Evolutionary conservation across 2,329 filamentous ascomycete species (phyloP), one percentile per base, ranked within the genome.

Genomic region (Fusarium luffae): DNA sequence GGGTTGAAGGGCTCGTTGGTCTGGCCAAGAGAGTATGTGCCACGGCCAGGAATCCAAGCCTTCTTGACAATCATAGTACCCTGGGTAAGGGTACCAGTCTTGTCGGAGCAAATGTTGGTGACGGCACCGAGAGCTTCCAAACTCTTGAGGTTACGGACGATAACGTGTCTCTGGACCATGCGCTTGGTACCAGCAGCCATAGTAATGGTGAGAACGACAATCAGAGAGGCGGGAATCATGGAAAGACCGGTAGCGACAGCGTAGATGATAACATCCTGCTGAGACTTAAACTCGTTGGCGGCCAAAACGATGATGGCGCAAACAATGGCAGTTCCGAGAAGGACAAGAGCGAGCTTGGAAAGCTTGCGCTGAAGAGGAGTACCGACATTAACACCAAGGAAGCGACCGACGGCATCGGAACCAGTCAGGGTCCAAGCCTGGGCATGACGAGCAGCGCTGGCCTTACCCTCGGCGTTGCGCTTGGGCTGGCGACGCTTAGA

Each of bases 251-350:
- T 82, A 5, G 80, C 82, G 12, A 84, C 81, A 13, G 80, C 82
- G 65, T 83, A 84, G 47, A 84, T 90, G 70, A 91, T 88, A 60
- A 91, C 88, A 66, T 90, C 88, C 19, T 82, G 82, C 34, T 83
- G 78, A 41, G 79, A 76, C 16, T 80, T 80, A 77, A 88, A 89
- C 1, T 84, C 70, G 77, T 91, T 92, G 54, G 90, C 87, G 3
- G 82, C 90, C 48, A 92, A 83, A n/a, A 92, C 90, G 68, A 93
- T 88, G 66, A 93, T 86, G 21, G 90, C 90, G 63, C 90, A 90
- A 5, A 92, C 73, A 10, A 93, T 86, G 4, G 90, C 90, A 43
- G 91, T 86, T 40, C 82, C 84, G 71, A 93, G 92, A 3, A 92
- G 84, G 2, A 90, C 75, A 8, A 92, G 82, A 9, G 90, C 90